Evolutionary conservation across 2,329 filamentous ascomycete genomes (phyloP), one percentile per base, ranked within the genome.

Genomic region (Colletotrichum tabaci): DNA sequence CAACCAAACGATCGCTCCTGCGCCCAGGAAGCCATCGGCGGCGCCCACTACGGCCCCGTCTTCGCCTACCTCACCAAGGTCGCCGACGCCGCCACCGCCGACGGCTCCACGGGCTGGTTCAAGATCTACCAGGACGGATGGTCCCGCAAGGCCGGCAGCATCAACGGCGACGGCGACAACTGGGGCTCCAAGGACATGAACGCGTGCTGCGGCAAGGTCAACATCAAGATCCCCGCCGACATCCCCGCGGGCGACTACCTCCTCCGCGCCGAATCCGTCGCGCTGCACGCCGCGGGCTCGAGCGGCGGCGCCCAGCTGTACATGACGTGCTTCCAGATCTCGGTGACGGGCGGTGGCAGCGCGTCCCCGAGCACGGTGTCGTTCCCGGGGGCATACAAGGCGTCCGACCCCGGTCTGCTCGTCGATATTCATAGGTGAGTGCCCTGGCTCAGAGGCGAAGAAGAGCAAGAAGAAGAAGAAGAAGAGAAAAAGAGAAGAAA

Each of bases 191-290:
- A 74, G 53, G 64, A 70, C 53, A 65, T 74, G 61, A 74, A 74
- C 66, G 61, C 52, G 30, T 69, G 66, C 60, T 74, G 72, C 44
- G 70, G 72, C 21, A 64, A 63, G 15, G 62, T 73, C 21, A 50
- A 63, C 16, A 44, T 74, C 26, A 62, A 61, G 52, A 85, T 89
- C 64, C 87, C 87, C 9, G 70, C 77, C 4, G 81, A 82, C 66
- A 82, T 89, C 50, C 82, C 82, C 15, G 76, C 84, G 8, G 88
- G 88, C 47, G 84, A 87, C 75, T 89, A 89, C 76, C 84, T 89
- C 52, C 80, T 88, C 35, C 84, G 87, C 61, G 85, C 87, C 74
- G 87, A 89, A 79, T 81, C 87, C 67, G 85, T 89, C 70, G 87
- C 86, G 35, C 83, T 89, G 4, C 87, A 89, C 79, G 77, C 77